Evolutionary conservation across 2,329 filamentous ascomycete species (phyloP), one percentile per base, ranked within the genome.

Genomic region (Cryoendolithus antarcticus): DNA sequence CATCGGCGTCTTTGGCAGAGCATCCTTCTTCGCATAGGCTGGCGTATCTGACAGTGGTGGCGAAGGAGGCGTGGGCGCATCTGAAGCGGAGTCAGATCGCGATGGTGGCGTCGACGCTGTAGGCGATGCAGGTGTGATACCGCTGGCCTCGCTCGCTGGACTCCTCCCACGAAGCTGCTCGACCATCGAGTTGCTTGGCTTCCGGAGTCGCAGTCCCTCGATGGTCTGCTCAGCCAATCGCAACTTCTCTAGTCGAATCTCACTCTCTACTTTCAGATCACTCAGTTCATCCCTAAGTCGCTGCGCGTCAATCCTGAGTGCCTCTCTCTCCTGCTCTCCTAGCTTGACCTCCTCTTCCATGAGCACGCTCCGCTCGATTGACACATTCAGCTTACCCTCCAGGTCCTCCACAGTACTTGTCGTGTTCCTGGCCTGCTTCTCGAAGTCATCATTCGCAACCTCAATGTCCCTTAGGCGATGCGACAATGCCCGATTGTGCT

Each of bases 371-470:
- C 89, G 74, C 65, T 98, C 91, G 51, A 98, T 93, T 4, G 88
- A 77, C 41, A 93, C 76, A 59, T 95, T 96, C 63, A 91, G 95
- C 63, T 96, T 98, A 46, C 83, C 89, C 64, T 98, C 91, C 61
- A 98, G 71, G 57, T 98, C 91, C 64, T 98, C 91, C 45, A 96
- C 75, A 37, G 89, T 95, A 33, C 88, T 95, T 29, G 86, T 88
- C 21, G 89, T 95, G 62, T 95, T 91, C 52, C 91, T 80, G 50
- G 91, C 89, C 65, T 96, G 89, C 49, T 86, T 80, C 67, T 98
- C 91, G 58, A 89, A 95, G 62, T 98, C 91, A 69, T 98, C 91
- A 65, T 96, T 98, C 59, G 84, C 86, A 40, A 98, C 91, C 63
- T 98, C 91, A 52, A 89, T 94, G 60, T 98, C 91, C 50, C 91